Evolutionary conservation across 2,329 filamentous ascomycete species (phyloP).

Genomic region (Penicillium sp.): DNA sequence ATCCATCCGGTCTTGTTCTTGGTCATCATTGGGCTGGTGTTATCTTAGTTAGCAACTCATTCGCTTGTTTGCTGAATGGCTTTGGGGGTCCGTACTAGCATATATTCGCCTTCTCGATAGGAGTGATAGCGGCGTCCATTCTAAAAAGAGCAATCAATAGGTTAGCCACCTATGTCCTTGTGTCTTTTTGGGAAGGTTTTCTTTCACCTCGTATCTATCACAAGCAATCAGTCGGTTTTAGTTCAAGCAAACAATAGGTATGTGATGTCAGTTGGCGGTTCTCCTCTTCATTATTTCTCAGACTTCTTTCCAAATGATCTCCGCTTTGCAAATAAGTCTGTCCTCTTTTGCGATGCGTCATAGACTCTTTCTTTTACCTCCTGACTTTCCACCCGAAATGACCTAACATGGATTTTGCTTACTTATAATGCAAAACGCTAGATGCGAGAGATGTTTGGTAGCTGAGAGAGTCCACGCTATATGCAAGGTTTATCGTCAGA

Average conservation of each 20-base stretch:
- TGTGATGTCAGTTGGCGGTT: neutral
- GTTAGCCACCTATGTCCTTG: neutral
- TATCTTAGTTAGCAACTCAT: neutral
- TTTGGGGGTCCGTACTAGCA: slow-evolving; percentile 16
- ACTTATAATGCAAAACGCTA: slow-evolving; percentile 15
- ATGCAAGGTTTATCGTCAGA: neutral
- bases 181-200: neutral
- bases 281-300: too few species aligned
- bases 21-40: slow-evolving; percentile 31
- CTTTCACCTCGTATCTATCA: slow-evolving; percentile 14
- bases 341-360: too few species aligned
- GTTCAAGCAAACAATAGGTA: neutral
- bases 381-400: too few species aligned
- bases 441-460: slow-evolving; percentile 12
- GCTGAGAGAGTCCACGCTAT: slow-evolving; percentile 10
- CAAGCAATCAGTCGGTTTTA: neutral
- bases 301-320: too few species aligned
- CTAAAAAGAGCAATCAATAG: slow-evolving; percentile 5
- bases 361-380: too few species aligned
- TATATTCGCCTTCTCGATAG: slow-evolving; percentile 22
- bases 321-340: too few species aligned
- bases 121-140: slow-evolving; percentile 25
- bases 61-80: neutral
- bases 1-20: slow-evolving; percentile 32
- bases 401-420: neutral